These are phyloP conservation scores for Ophiosphaerella korrae DNA, from an alignment of 2,329 filamentous ascomycete genomes.

Conservation along the genomic window DNA sequence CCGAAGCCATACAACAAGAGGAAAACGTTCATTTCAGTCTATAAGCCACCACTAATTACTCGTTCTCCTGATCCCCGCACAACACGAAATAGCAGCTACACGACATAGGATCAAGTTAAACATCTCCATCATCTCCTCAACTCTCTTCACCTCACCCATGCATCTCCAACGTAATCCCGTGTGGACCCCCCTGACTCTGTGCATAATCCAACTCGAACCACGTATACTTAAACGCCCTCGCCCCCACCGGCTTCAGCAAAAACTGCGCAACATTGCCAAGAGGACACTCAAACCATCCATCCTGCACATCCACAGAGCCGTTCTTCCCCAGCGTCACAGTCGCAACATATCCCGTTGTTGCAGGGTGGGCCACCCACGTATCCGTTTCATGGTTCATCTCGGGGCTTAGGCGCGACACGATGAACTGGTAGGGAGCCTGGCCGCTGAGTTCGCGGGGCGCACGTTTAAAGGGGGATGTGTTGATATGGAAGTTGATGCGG, in stretches of 20 bases:
- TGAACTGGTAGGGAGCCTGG: slow-evolving; percentile 28
- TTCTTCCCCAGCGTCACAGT: slow-evolving; percentile 20
- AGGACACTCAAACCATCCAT: slow-evolving; percentile 25
- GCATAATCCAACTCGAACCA: slow-evolving; percentile 42
- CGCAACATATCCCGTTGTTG: slow-evolving; percentile 17
- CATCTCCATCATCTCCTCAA: not conserved
- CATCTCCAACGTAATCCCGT: slow-evolving; percentile 42
- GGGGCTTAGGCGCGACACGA: slow-evolving; percentile 26
- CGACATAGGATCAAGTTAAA: too few species aligned
- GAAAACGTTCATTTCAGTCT: too few species aligned
- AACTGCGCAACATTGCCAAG: slow-evolving; percentile 34
- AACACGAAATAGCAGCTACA: too few species aligned
- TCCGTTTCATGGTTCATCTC: slow-evolving; percentile 34
- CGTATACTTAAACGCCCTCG: slow-evolving; percentile 21
- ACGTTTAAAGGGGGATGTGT: slow-evolving; percentile 18
- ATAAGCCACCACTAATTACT: too few species aligned
- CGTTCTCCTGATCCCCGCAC: too few species aligned
- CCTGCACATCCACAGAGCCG: slow-evolving; percentile 13
- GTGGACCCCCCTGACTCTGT: slow-evolving; percentile 19
- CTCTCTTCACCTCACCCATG: slow-evolving; percentile 3
- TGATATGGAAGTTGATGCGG: slow-evolving; percentile 33
- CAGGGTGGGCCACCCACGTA: slow-evolving; percentile 34
- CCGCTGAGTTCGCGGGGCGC: slow-evolving; percentile 28
- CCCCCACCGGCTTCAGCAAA: slow-evolving; percentile 27
- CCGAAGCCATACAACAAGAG: too few species aligned